Evolutionary conservation across 768 basidiomycete species (phyloP), one percentile per base, ranked within the genome.

Genomic region (Vararia minispora): DNA sequence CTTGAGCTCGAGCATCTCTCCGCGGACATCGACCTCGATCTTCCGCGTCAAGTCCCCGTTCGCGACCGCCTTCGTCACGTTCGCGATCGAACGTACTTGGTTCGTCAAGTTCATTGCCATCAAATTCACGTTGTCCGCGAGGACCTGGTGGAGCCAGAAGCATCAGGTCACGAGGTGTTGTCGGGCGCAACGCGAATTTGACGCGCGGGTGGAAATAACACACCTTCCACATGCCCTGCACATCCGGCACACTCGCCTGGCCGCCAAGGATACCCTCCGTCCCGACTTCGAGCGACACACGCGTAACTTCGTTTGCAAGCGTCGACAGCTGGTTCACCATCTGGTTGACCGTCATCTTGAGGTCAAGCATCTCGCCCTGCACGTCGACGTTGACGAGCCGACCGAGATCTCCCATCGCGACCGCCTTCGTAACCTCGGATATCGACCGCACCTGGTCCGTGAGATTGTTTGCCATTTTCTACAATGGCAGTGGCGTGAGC

Each of bases 31-130:
- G 46, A 92, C 88, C 41, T 79, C 80, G 52, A 94, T 90, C 64
- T 85, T 90, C 65, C 90, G 85, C 7, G 84, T 89, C 55, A 98
- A 66, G 56, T 98, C 91, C 21, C 94, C 94, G 25, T 76, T 70
- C 2, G 92, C 90, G 27, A 98, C 91, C 10, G 92, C 94, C 58
- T 89, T 92, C 16, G 94, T 97, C 28, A 98, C 94, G 50, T 84
- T 72, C 1, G 90, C 87, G 50, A 91, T 91, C 34, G 83, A 85
- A 40, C 94, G 80, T 46, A 91, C 89, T 70, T 91, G 87, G 45
- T 84, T 81, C 34, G 86, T 91, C 55, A 90, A 58, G 50, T 91
- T 91, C 73, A 82, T 80, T 31, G 87, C 87, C 87, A 86, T 85
- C 42, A 84, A 53, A 57, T 87, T 88, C 51, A 90, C 87, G 44